A percentile compares a stretch with the other conserved stretches of the same genome.
phyloP scores from a whole-genome alignment of 805 yeast genomes.

The Ascoidea tarda region DNA sequence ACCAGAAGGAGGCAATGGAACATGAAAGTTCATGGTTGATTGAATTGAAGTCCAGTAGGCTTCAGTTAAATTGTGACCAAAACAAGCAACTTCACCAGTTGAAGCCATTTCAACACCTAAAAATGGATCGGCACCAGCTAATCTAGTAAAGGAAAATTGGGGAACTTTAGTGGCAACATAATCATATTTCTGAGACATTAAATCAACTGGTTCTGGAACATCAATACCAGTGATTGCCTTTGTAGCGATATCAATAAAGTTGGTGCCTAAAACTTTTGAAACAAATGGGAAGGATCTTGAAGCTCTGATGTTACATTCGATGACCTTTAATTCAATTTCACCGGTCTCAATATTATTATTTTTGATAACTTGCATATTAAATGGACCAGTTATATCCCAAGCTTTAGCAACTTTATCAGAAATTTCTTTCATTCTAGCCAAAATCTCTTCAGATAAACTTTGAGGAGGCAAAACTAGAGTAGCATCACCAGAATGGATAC shows the following conservation, averaged over 20 bases:
- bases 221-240: constrained; percentile 66
- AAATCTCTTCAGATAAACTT: constrained; percentile 45
- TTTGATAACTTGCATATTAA: constrained; percentile 94
- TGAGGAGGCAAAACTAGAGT: constrained; percentile 91
- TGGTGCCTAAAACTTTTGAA: constrained; percentile 88
- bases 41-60: constrained; percentile 98
- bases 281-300: constrained; percentile 99
- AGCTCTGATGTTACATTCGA: constrained; percentile 97
- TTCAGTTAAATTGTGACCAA: constrained; percentile 73
- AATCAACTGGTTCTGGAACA: constrained; percentile 67
- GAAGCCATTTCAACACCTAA: constrained; percentile 99
- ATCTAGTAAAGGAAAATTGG: constrained; percentile 94
- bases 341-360: constrained; percentile 45
- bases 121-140: constrained; percentile 99
- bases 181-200: constrained; percentile 62
- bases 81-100: constrained; percentile 97
- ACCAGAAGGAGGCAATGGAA: constrained; percentile 86
- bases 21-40: constrained; percentile 91
- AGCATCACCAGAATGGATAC: constrained; percentile 98
- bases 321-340: constrained; percentile 70
- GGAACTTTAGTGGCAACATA: constrained; percentile 97
- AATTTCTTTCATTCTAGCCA: constrained; percentile 68
- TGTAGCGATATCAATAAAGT: constrained; percentile 91
- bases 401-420: constrained; percentile 91
- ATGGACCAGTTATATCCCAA: constrained; percentile 94